Percentiles rank a stretch among this genome's conserved stretches.
Conservation (phyloP, 2,329 filamentous ascomycete genomes). For the Juglanconis sp. region DNA sequence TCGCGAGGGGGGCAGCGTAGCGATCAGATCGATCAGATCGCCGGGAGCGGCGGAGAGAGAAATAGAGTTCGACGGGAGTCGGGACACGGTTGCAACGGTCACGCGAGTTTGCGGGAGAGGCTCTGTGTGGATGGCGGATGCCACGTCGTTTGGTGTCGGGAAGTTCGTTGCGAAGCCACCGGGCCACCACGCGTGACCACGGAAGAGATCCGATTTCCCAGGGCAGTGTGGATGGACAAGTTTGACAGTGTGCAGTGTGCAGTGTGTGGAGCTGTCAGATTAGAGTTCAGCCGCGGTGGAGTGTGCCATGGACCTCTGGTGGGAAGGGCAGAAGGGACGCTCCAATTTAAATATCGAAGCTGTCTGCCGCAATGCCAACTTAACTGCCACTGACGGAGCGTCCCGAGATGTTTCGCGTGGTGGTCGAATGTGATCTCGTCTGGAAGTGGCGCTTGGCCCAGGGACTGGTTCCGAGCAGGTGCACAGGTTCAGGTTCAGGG, state of each 20-base stretch:
- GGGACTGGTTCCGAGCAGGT: no score
- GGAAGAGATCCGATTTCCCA: neutral
- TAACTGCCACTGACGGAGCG: neutral
- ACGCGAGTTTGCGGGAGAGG: neutral
- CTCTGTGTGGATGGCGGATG: neutral
- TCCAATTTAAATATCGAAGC: neutral
- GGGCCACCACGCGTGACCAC: neutral
- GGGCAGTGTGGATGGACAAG: neutral
- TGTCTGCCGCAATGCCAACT: neutral
- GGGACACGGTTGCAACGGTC: slow-evolving; percentile 6
- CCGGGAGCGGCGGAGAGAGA: neutral
- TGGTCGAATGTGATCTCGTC: neutral
- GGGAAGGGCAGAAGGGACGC: neutral
- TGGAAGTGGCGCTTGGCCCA: neutral
- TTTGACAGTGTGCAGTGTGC: neutral
- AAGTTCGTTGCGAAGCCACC: neutral
- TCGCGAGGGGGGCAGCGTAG: neutral
- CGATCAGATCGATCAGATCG: neutral
- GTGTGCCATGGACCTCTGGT: neutral
- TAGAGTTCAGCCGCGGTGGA: slow-evolving; percentile 5
- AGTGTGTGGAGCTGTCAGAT: neutral
- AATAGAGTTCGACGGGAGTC: slow-evolving; percentile 9
- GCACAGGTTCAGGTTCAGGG: no score
- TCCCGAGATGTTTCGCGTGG: neutral
- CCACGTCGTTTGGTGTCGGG: neutral